Evolutionary conservation across 768 basidiomycete genomes (phyloP).

Genomic region (Coprinellus micaceus): DNA sequence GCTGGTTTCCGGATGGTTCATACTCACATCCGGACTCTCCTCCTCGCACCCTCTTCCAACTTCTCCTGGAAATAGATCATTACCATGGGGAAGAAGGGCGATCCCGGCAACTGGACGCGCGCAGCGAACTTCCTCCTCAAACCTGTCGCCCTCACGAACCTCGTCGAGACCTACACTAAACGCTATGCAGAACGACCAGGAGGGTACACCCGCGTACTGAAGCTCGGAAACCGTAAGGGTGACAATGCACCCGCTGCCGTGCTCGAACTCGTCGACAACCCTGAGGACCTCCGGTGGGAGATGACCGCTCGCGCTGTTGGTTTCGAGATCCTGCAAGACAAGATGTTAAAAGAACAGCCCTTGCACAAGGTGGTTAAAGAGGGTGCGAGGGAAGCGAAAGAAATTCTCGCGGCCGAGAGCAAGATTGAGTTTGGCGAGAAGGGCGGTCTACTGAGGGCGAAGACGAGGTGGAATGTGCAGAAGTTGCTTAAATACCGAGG

Average conservation of each 20-base stretch:
- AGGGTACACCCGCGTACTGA: constrained; percentile 93
- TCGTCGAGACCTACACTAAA: constrained; percentile 74
- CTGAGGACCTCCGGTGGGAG: constrained; percentile 82
- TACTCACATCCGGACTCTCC: neutral
- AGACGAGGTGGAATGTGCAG: constrained; percentile 72
- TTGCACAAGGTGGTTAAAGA: constrained; percentile 46
- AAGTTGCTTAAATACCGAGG: constrained; percentile 65
- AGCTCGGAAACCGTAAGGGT: constrained; percentile 82
- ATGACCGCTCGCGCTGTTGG: constrained; percentile 86
- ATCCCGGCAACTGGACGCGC: constrained; percentile 59
- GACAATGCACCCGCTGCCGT: constrained; percentile 94
- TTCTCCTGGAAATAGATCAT: constrained; percentile 67
- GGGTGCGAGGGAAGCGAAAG: constrained; percentile 42
- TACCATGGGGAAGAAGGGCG: constrained; percentile 85
- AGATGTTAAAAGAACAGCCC: constrained; percentile 39
- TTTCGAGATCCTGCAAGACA: constrained; percentile 68
- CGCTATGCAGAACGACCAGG: constrained; percentile 83
- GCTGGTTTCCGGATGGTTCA: neutral
- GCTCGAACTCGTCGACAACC: constrained; percentile 93
- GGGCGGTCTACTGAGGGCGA: constrained; percentile 48
- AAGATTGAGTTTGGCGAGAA: constrained; percentile 32
- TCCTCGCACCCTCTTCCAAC: neutral
- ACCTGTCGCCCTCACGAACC: constrained; percentile 66
- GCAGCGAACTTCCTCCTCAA: constrained; percentile 81
- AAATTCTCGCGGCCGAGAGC: constrained; percentile 49